These are phyloP conservation scores for Phyllosticta capitalensis DNA, from an alignment of 2,329 filamentous ascomycete genomes.

Conservation along the genomic window DNA sequence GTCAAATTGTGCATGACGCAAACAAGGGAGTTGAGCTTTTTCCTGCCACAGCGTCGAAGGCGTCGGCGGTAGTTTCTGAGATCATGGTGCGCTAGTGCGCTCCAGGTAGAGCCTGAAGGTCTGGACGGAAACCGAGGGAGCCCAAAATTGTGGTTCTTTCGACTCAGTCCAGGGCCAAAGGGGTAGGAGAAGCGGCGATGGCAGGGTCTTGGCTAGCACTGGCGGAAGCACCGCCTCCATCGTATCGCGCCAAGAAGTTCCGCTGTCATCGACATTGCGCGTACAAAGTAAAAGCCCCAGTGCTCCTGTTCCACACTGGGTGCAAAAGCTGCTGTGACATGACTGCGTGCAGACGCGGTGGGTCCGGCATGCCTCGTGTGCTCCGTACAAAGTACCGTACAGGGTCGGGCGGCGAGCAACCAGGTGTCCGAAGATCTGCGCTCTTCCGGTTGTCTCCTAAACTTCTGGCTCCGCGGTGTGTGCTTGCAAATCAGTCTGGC, in stretches of 20 bases:
- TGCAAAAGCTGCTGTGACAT: background rate
- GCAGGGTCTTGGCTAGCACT: background rate
- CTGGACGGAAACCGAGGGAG: background rate
- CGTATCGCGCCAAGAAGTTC: background rate
- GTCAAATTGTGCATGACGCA: background rate
- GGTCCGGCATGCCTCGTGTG: background rate
- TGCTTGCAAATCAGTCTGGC: background rate
- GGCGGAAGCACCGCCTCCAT: background rate
- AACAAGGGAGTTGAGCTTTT: background rate
- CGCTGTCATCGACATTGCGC: background rate
- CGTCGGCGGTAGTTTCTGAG: background rate
- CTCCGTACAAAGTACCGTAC: background rate
- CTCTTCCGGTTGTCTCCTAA: background rate
- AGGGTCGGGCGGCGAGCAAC: background rate
- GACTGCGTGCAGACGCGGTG: background rate
- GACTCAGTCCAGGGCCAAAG: background rate
- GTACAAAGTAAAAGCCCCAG: background rate
- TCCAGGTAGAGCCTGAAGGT: background rate
- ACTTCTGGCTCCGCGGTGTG: background rate
- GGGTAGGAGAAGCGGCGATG: background rate
- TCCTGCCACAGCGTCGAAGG: background rate
- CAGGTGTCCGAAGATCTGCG: background rate
- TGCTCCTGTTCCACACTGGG: background rate
- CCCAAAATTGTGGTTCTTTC: background rate
- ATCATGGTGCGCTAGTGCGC: background rate